These are phyloP conservation scores for Entomophthora muscae DNA, from an alignment of 371 early-diverging fungal species.

Conservation along the genomic window DNA sequence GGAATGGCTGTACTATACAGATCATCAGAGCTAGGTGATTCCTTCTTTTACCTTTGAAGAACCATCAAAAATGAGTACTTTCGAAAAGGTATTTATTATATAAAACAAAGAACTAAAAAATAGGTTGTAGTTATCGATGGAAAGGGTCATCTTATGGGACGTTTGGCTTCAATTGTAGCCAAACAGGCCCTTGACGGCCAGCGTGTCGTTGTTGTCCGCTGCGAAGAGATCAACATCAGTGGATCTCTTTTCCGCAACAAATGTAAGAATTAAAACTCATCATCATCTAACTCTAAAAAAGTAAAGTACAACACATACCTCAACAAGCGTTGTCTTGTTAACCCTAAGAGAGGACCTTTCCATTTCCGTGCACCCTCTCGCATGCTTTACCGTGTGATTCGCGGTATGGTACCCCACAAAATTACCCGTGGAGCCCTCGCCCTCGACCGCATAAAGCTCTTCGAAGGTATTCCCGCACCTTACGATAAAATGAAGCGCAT, in stretches of 20 bases:
- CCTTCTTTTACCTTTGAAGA: neutral
- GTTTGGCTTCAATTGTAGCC: constrained; percentile 95
- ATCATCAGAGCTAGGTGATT: neutral
- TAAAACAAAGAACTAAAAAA: neutral
- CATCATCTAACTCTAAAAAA: constrained; percentile 13
- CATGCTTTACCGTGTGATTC: constrained; percentile 94
- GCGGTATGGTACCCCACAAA: constrained; percentile 99
- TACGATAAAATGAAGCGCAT: constrained; percentile 93
- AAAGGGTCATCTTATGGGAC: constrained; percentile 98
- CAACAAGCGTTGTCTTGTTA: constrained; percentile 97
- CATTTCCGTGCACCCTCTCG: constrained; percentile 98
- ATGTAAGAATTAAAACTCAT: constrained; percentile 39
- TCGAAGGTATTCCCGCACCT: constrained; percentile 98
- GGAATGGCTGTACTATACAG: no score
- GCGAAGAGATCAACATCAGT: constrained; percentile 95
- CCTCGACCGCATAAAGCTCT: constrained; percentile 92
- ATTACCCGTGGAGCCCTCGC: constrained; percentile 96
- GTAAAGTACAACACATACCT: constrained; percentile 94
- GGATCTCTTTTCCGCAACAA: constrained; percentile 99
- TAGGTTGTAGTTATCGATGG: constrained; percentile 98
- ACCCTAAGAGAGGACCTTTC: constrained; percentile 97
- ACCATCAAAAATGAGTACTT: constrained; percentile 18
- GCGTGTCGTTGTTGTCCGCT: constrained; percentile 93
- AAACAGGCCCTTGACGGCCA: constrained; percentile 98
- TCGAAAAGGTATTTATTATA: constrained; percentile 19